phyloP scores from a whole-genome alignment of 495 filamentous ascomycete genomes.

The Lepraria neglecta region DNA sequence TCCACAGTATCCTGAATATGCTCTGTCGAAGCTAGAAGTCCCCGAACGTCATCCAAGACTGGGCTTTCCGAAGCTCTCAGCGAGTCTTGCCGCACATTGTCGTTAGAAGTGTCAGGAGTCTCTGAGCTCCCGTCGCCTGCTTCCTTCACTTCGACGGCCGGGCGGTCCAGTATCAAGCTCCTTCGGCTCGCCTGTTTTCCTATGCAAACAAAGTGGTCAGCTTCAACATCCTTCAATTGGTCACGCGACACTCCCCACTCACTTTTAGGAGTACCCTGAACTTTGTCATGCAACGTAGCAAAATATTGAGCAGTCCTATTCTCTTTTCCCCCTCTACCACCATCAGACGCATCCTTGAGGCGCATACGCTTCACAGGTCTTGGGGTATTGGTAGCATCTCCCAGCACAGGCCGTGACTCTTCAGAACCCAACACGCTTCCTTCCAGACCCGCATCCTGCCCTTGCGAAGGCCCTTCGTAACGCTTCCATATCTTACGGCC shows the following conservation, averaged over 20 bases:
- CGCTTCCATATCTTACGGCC: slow-evolving; percentile 51
- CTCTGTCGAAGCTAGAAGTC: background rate
- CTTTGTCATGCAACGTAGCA: slow-evolving; percentile 23
- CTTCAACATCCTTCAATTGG: background rate
- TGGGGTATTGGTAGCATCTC: slow-evolving; percentile 30
- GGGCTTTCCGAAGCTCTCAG: slow-evolving; percentile 10
- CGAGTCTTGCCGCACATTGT: slow-evolving; percentile 8
- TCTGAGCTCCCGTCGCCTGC: too few species aligned
- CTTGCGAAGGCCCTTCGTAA: slow-evolving; percentile 31
- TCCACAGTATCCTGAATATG: background rate
- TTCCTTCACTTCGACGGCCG: background rate
- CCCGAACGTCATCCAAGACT: slow-evolving; percentile 10
- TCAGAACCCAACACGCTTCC: slow-evolving; percentile 11
- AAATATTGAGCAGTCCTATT: slow-evolving; percentile 27
- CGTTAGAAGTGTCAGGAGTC: background rate
- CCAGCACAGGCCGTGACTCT: slow-evolving; percentile 18
- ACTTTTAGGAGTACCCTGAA: slow-evolving; percentile 35
- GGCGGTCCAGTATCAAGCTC: slow-evolving; percentile 16
- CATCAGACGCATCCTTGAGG: slow-evolving; percentile 35
- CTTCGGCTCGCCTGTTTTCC: slow-evolving; percentile 34
- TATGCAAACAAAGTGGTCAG: slow-evolving; percentile 20
- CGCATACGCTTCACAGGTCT: slow-evolving; percentile 46
- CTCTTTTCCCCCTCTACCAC: slow-evolving; percentile 36
- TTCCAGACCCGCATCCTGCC: slow-evolving; percentile 8
- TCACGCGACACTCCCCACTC: slow-evolving; percentile 24